Conservation (phyloP, 257 asterid genomes). For the Leonotis leonurus region DNA sequence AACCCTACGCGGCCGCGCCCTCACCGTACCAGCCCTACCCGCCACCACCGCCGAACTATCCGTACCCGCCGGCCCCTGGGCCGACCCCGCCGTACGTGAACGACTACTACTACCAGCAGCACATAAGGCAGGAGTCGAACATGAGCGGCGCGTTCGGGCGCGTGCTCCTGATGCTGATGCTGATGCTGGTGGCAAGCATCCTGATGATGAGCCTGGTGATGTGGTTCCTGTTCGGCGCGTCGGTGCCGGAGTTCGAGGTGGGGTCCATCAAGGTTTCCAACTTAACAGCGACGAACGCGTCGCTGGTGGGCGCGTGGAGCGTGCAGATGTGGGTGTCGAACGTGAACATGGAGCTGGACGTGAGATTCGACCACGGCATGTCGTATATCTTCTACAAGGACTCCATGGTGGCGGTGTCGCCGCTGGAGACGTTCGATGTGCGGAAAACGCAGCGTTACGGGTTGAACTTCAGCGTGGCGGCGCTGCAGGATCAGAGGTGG, state of each 20-base stretch:
- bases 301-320: conserved; percentile 22
- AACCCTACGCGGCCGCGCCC: not conserved
- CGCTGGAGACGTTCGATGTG: conserved; percentile 12
- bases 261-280: conserved; percentile 27
- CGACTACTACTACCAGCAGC: conserved; percentile 17
- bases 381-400: conserved; percentile 34
- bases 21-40: not conserved
- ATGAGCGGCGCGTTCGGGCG: conserved; percentile 22
- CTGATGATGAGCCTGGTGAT: conserved; percentile 34
- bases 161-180: conserved; percentile 27
- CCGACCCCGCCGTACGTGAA: not conserved
- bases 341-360: conserved; percentile 13
- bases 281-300: conserved; percentile 9
- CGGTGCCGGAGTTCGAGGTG: conserved; percentile 33
- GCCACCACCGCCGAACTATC: not conserved
- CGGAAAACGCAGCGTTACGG: not conserved
- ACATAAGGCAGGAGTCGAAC: conserved; percentile 6
- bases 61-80: conserved; percentile 5
- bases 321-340: conserved; percentile 23
- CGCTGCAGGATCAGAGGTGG: conserved; percentile 1
- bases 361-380: conserved; percentile 12
- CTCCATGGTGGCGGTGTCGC: conserved; percentile 21
- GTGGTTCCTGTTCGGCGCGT: conserved; percentile 48
- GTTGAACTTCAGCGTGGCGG: not conserved
- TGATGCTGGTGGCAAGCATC: conserved; percentile 28